Base-by-base conservation (phyloP, 2,329 filamentous ascomycete species). In the Hypocreales sp. region DNA sequence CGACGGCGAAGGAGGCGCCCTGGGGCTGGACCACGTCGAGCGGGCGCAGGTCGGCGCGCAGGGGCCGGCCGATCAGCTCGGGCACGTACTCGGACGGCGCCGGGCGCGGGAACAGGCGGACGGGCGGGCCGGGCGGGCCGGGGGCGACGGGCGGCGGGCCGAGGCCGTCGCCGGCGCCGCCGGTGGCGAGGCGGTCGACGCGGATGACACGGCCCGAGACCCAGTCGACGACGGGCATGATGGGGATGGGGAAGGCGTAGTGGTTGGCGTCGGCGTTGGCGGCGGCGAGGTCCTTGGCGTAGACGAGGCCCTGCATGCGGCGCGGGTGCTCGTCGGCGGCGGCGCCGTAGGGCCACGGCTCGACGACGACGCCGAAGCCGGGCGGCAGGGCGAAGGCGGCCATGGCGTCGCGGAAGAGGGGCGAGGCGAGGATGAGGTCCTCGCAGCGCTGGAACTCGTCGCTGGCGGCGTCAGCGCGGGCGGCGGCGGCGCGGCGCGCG, bases 1-100 rank as follows among this genome's bases (percentile, higher is more conserved):
- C 53, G 8, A 79, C 58, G 0, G 51, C 56, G 48, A 83, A 82
- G 2, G 70, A 77, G 0, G 75, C 64, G 0, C 77, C 77, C 17
- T 79, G 68, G 20, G 65, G 65, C 42, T 87, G 80, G 2, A 70
- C 61, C 24, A 87, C 72, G 38, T 81, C 69, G 42, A 84, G 65
- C 5, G 78, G 77, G 49, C 80, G 82, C 16, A 72, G 42, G 30
- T 67, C 67, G 23, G 58, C 50, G 9, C 70, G 51, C 11, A 56
- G 39, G 1, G 61, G 56, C 2, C 44, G 38, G 10, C 58, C 50
- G 8, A 72, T 50, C 3, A 75, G 50, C 40, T 67, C 62, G 2
- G 61, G 60, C 0, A 58, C 45, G 36, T 64, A 67, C 30, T 67
- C 63, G 20, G 56, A 53, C 0, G 53, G 30, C 23, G 38, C 44